Evolutionary conservation across 2,329 filamentous ascomycete species (phyloP).

Genomic region (Pseudocercospora fuligena): DNA sequence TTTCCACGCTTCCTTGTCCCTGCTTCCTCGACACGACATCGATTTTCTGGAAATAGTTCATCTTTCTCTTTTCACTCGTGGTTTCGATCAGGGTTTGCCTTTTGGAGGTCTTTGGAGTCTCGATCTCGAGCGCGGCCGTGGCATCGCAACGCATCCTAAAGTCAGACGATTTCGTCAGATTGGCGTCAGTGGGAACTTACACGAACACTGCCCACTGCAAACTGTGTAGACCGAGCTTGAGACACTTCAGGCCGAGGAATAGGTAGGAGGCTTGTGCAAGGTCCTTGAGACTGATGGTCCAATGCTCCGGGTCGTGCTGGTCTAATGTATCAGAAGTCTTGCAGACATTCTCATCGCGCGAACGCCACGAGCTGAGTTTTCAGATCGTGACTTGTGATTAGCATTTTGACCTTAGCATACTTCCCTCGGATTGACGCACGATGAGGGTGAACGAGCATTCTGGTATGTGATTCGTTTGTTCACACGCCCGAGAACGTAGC

Average conservation of each 20-base stretch:
- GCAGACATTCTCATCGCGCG: too few species aligned
- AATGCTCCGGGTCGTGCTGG: background rate
- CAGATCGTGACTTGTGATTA: background rate
- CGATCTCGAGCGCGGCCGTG: too few species aligned
- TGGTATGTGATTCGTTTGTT: conserved; percentile 33
- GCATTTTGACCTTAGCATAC: background rate
- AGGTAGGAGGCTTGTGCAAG: background rate
- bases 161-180: background rate
- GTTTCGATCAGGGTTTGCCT: background rate
- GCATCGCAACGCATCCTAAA: too few species aligned
- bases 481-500: background rate
- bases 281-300: background rate
- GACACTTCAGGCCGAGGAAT: background rate
- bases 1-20: background rate
- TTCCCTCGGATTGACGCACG: background rate
- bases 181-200: background rate
- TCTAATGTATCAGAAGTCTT: background rate
- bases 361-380: too few species aligned
- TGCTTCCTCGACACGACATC: background rate
- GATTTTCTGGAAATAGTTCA: background rate
- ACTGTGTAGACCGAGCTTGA: background rate
- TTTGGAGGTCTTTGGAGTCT: too few species aligned
- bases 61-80: background rate
- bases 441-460: conserved; percentile 52
- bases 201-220: background rate